Evolutionary conservation across 2,329 filamentous ascomycete species (phyloP).

Genomic region (Coniochaeta hoffmannii): DNA sequence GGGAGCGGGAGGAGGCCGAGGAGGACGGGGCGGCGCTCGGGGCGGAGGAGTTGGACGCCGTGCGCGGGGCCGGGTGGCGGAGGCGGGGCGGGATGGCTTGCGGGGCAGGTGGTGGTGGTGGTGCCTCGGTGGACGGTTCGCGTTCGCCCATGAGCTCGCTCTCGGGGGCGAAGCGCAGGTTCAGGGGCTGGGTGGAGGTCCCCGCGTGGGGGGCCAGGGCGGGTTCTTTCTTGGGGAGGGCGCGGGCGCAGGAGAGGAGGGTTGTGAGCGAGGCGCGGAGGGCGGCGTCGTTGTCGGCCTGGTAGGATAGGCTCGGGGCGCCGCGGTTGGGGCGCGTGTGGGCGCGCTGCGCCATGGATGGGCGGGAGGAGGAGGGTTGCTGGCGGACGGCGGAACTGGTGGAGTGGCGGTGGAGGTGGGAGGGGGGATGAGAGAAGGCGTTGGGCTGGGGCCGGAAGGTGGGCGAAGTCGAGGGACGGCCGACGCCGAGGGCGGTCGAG

Average conservation of each 20-base stretch:
- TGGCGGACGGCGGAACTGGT: constrained; percentile 39
- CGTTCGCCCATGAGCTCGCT: constrained; percentile 44
- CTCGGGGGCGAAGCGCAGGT: constrained; percentile 52
- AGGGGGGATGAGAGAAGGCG: constrained; percentile 78
- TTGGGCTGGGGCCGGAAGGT: constrained; percentile 84
- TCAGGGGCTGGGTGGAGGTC: constrained; percentile 39
- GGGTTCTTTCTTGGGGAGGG: constrained; percentile 61
- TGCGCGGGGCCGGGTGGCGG: constrained; percentile 12
- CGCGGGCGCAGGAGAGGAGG: constrained; percentile 87
- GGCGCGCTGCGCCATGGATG: constrained; percentile 40
- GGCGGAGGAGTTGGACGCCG: constrained; percentile 21
- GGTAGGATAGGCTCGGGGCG: constrained; percentile 56
- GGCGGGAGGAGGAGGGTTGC: constrained; percentile 42
- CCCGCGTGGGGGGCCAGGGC: constrained; percentile 25
- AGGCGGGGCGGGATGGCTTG: constrained; percentile 9
- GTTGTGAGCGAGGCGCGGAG: constrained; percentile 91
- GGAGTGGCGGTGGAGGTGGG: constrained; percentile 41
- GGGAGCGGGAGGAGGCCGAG: constrained; percentile 11
- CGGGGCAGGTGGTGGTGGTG: no score
- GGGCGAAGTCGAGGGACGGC: constrained; percentile 44
- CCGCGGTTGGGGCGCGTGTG: constrained; percentile 37
- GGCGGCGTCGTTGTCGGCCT: constrained; percentile 87
- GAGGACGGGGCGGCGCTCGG: constrained; percentile 18
- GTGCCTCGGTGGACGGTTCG: constrained; percentile 13
- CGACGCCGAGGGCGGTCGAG: constrained; percentile 62